Evolutionary conservation across 2,329 filamentous ascomycete species (phyloP).

Genomic region (Verruconis gallopava): DNA sequence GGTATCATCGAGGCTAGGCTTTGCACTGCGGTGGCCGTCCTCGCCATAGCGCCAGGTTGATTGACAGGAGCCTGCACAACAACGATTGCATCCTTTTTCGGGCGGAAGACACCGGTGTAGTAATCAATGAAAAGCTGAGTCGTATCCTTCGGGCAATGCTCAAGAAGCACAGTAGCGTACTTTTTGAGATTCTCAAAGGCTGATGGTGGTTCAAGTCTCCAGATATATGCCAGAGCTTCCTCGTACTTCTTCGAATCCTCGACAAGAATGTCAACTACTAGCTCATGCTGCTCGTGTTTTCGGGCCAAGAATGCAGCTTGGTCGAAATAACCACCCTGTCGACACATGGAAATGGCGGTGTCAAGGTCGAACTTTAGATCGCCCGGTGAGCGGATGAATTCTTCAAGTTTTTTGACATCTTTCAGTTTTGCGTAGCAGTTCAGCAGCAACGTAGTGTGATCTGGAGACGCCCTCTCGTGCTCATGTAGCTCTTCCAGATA

Average conservation of each 20-base stretch:
- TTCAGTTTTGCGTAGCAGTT: conserved; percentile 98
- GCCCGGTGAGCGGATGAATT: conserved; percentile 89
- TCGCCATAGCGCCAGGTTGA: conserved; percentile 31
- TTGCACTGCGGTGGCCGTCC: conserved; percentile 60
- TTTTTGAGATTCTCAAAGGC: conserved; percentile 87
- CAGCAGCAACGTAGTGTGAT: conserved; percentile 85
- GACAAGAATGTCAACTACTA: conserved; percentile 90
- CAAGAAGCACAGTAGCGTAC: conserved; percentile 80
- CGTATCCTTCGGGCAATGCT: conserved; percentile 69
- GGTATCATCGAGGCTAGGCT: conserved; percentile 76
- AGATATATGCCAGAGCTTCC: conserved; percentile 84
- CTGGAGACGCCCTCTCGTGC: conserved; percentile 80
- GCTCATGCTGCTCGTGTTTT: conserved; percentile 83
- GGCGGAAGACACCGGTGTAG: conserved; percentile 74
- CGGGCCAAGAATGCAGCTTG: conserved; percentile 92
- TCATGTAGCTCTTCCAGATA: conserved; percentile 95
- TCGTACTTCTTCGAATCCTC: conserved; percentile 87
- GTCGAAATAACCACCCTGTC: conserved; percentile 92
- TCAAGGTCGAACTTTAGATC: conserved; percentile 95
- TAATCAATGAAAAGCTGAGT: conserved; percentile 89
- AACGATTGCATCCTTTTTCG: conserved; percentile 50
- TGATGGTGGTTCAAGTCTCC: conserved; percentile 65
- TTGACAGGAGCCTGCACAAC: conserved; percentile 32
- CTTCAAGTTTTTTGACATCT: conserved; percentile 89
- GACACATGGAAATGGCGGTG: conserved; percentile 93